Evolutionary conservation across 2,329 filamentous ascomycete species (phyloP).

Genomic region (Sporothrix euskadiensis): DNA sequence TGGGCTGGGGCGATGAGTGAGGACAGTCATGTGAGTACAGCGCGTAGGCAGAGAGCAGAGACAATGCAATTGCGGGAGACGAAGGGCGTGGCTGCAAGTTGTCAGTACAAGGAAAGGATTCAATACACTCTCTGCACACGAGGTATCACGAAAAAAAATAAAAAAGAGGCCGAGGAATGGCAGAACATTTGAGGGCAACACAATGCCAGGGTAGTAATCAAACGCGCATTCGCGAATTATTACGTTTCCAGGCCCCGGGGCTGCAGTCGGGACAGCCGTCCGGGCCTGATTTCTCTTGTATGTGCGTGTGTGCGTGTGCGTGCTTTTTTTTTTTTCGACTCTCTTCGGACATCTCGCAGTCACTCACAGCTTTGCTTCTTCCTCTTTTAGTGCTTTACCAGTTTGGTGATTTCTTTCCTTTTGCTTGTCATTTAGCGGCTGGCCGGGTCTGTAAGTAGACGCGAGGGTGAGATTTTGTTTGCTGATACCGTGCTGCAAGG

Average conservation of each 20-base stretch:
- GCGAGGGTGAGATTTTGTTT: conserved; percentile 7
- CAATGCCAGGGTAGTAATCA: background rate
- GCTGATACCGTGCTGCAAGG: conserved; percentile 25
- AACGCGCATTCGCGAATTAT: background rate
- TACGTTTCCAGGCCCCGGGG: background rate
- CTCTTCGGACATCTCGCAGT: background rate
- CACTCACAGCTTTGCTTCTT: background rate
- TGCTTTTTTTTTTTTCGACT: background rate
- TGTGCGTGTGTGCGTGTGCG: too few relatives aligned
- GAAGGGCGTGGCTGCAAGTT: background rate
- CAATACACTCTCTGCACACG: background rate
- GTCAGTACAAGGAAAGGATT: background rate
- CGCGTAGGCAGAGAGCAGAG: background rate
- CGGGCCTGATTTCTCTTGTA: background rate
- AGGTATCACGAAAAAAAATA: background rate
- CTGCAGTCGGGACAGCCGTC: background rate
- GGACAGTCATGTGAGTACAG: background rate
- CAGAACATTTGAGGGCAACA: background rate
- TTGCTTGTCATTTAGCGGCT: background rate
- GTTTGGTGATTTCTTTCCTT: background rate
- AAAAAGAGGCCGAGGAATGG: background rate
- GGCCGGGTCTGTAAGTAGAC: conserved; percentile 18
- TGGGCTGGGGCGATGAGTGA: conserved; percentile 10
- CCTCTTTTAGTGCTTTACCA: background rate
- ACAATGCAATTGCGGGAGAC: background rate